A percentile compares a stretch with the other conserved stretches of the same genome.
These are phyloP conservation scores for Drosera spatulata DNA, from an alignment of 179 eudicot species.

Conservation along the genomic window DNA sequence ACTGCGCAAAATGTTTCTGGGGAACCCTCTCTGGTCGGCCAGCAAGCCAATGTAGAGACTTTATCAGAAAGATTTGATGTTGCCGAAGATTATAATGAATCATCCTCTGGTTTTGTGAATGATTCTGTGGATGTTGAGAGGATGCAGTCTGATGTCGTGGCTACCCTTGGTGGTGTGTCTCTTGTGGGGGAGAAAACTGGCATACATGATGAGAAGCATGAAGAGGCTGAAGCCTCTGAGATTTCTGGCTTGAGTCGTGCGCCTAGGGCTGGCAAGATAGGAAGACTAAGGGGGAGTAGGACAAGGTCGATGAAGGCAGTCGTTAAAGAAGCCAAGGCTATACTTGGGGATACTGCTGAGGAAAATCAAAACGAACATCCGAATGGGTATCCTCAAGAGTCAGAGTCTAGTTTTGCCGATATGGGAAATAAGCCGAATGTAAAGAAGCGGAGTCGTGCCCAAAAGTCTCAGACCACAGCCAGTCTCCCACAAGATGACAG, in stretches of 20 bases:
- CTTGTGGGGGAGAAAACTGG: slow-evolving; percentile 25
- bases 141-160: slow-evolving; percentile 17
- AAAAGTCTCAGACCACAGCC: slow-evolving; percentile 43
- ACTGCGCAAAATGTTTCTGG: slow-evolving; percentile 22
- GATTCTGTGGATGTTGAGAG: slow-evolving; percentile 37
- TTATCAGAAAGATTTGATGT: slow-evolving; percentile 14
- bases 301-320: slow-evolving; percentile 48
- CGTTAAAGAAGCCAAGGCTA: slow-evolving; percentile 51
- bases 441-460: slow-evolving; percentile 48
- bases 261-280: slow-evolving; percentile 22
- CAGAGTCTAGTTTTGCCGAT: slow-evolving; percentile 32
- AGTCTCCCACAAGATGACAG: slow-evolving; percentile 53
- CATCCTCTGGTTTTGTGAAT: slow-evolving; percentile 31
- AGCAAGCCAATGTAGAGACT: slow-evolving; percentile 13
- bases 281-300: slow-evolving; percentile 29
- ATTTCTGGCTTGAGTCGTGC: slow-evolving; percentile 33
- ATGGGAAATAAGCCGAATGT: slow-evolving; percentile 25
- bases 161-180: slow-evolving; percentile 16
- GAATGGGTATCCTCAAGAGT: slow-evolving; percentile 37
- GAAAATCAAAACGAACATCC: slow-evolving; percentile 25
- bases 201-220: slow-evolving; percentile 21
- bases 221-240: slow-evolving; percentile 41
- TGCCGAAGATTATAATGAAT: slow-evolving; percentile 38
- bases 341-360: slow-evolving; percentile 40
- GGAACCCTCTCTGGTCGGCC: slow-evolving; percentile 12